Percentiles rank a stretch among this genome's conserved stretches.
Conservation (phyloP, 805 yeast genomes). For the Schizosaccharomyces octosporus region DNA sequence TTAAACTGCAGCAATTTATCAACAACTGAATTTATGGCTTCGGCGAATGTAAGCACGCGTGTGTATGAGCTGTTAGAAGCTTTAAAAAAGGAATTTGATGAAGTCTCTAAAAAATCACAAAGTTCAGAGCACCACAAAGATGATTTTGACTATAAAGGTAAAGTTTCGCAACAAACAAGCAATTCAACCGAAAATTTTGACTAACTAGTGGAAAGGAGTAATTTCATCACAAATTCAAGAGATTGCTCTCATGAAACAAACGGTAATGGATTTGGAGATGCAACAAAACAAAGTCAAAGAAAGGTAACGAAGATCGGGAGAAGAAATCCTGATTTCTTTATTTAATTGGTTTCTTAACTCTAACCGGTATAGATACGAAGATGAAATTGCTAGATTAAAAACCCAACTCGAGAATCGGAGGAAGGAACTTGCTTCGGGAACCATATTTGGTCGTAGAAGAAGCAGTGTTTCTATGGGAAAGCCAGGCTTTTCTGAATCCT, state of each 20-base stretch:
- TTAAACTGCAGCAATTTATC: too few relatives aligned
- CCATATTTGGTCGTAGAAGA: background rate
- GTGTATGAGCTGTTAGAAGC: slow-evolving; percentile 72
- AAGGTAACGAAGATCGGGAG: slow-evolving; percentile 53
- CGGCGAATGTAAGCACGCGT: slow-evolving; percentile 12
- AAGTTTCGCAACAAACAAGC: slow-evolving; percentile 3
- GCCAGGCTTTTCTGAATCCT: background rate
- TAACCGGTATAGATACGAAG: slow-evolving; percentile 32
- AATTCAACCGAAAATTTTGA: background rate
- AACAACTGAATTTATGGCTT: slow-evolving; percentile 6
- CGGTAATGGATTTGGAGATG: slow-evolving; percentile 79
- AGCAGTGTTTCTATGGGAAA: background rate
- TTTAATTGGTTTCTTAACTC: slow-evolving; percentile 27
- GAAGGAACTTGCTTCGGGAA: slow-evolving; percentile 16
- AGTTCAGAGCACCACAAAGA: slow-evolving; percentile 72
- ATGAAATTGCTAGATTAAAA: slow-evolving; percentile 65
- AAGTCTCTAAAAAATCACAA: slow-evolving; percentile 62
- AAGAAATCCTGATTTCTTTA: too few relatives aligned
- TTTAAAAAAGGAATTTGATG: slow-evolving; percentile 72
- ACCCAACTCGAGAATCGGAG: slow-evolving; percentile 65
- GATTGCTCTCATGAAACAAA: slow-evolving; percentile 78
- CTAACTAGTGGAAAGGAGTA: background rate
- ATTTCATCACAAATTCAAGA: slow-evolving; percentile 45
- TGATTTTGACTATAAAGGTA: slow-evolving; percentile 60
- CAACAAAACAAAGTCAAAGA: slow-evolving; percentile 89